A percentile compares a stretch with the other conserved stretches of the same genome.
These are phyloP conservation scores for Stagonosporopsis rhizophila DNA, from an alignment of 2,329 filamentous ascomycete species.

Conservation along the genomic window DNA sequence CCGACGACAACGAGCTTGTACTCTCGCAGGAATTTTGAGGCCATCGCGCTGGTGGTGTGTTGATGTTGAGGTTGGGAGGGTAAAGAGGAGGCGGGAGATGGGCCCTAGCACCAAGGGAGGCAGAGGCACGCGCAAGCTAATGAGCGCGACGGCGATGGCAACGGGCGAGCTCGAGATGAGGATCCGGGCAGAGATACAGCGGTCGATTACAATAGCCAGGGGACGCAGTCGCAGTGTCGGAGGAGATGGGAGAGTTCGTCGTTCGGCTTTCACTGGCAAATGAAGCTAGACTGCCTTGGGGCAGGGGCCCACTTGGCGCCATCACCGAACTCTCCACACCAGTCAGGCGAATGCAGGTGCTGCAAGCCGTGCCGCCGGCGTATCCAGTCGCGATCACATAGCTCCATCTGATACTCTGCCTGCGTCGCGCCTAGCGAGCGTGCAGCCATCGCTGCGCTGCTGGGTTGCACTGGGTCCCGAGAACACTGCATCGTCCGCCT, in stretches of 20 bases:
- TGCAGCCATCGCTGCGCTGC: neutral
- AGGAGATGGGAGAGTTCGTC: slow-evolving; percentile 16
- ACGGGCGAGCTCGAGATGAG: slow-evolving; percentile 12
- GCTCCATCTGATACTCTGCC: neutral
- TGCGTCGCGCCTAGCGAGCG: slow-evolving; percentile 2
- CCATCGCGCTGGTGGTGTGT: slow-evolving; percentile 32
- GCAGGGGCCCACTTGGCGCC: slow-evolving; percentile 1
- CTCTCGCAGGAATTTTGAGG: slow-evolving; percentile 58
- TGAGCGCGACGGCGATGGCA: slow-evolving; percentile 29
- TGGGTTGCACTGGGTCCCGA: neutral
- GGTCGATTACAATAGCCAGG: slow-evolving; percentile 12
- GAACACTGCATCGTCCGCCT: neutral
- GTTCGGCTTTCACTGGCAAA: slow-evolving; percentile 16
- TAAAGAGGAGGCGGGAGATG: slow-evolving; percentile 18
- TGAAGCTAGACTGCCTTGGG: neutral
- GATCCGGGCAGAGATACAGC: slow-evolving; percentile 7
- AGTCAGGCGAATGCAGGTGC: slow-evolving; percentile 13
- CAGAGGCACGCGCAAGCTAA: slow-evolving; percentile 20
- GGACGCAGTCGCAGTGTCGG: slow-evolving; percentile 14
- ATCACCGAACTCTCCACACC: slow-evolving; percentile 12
- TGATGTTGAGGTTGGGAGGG: slow-evolving; percentile 16
- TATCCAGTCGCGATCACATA: slow-evolving; percentile 7
- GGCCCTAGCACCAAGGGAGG: slow-evolving; percentile 20
- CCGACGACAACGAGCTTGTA: slow-evolving; percentile 84
- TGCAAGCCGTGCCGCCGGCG: slow-evolving; percentile 15